Base-by-base conservation (phyloP, 257 asterid species). In the Eustoma russellianum region DNA sequence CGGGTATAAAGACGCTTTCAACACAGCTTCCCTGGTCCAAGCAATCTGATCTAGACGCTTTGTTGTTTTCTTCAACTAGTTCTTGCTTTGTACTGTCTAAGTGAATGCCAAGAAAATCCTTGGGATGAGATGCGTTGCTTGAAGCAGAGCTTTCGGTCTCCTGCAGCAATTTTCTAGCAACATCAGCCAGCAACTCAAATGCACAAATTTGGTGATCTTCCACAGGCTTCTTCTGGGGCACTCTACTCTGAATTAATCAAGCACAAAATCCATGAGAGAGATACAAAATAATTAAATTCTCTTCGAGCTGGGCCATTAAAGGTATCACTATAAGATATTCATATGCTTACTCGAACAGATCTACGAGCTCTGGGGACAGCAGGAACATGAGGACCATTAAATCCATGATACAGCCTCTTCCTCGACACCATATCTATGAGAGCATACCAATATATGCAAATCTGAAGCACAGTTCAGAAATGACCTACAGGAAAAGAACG, bases 101-200 rank as follows among this genome's bases (percentile, higher is more conserved):
- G 46, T 57, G 67, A 55, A 46, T 33, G 38, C 47, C 74, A 48
- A 47, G 62, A 14, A 53, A 71, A 53, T 60, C 67, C 55, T 80
- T 77, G 46, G 63, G 78, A 44, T 74, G 80, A 0, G 62, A 80
- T 18, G 77, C 85, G 77, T 83, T 83, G 70, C 94, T 77, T 9
- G 90, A 88, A 58, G 93, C 83, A 44, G 94, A 92, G 66, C 94
- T 75, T 73, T 88, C 95, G 59, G 82, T 92, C 74, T 85, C 99
- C 72, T 69, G 88, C 60, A 88, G 72, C 53, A 92, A 68, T 68
- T 92, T 76, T 44, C 93, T 95, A 38, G 99, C 99, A 61, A 92
- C 97, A 70, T 86, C 83, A 33, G 99, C 99, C 60, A 92, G 85
- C 57, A 92, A 67, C 64, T 92, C 99, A 63, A 92, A 92, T 63